Conservation (phyloP, 768 basidiomycete species). For the Amanita thiersii region DNA sequence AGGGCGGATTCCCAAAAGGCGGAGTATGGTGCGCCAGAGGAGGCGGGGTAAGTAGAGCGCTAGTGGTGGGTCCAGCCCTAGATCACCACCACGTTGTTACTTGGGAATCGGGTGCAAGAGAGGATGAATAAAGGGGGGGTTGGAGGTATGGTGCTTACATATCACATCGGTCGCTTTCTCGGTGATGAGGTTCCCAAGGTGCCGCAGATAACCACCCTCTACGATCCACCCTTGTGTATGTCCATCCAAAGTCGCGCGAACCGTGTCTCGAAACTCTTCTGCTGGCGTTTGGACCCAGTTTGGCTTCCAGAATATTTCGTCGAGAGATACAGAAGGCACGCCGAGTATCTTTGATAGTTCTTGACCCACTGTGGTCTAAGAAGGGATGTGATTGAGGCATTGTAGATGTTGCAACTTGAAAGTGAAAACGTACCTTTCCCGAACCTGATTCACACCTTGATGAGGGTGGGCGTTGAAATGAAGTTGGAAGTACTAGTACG, state of each 20-base stretch:
- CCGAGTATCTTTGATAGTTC: slow-evolving; percentile 35
- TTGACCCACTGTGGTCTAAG: slow-evolving; percentile 39
- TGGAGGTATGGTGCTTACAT: no score
- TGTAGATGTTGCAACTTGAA: neutral
- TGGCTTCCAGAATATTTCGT: slow-evolving; percentile 40
- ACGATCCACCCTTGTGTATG: slow-evolving; percentile 40
- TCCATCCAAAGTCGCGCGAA: slow-evolving; percentile 20
- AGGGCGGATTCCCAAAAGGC: slow-evolving; percentile 25
- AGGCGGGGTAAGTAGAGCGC: slow-evolving; percentile 53
- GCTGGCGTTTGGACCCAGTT: slow-evolving; percentile 30
- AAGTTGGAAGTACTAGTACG: neutral
- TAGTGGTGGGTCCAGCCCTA: slow-evolving; percentile 67
- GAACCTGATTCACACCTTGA: slow-evolving; percentile 13
- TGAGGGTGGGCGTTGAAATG: neutral
- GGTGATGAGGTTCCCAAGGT: slow-evolving; percentile 23
- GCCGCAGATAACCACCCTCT: slow-evolving; percentile 36
- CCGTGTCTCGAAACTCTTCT: slow-evolving; percentile 22
- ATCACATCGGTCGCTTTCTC: slow-evolving; percentile 42
- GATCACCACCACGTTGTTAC: no score
- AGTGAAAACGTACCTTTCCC: slow-evolving; percentile 19
- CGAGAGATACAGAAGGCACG: slow-evolving; percentile 39
- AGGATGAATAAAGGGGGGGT: no score
- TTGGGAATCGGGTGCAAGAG: no score
- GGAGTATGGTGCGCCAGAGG: slow-evolving; percentile 41
- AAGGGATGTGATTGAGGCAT: neutral